A percentile compares a stretch with the other conserved stretches of the same genome.
Conservation (phyloP, 345 rosid species). For the Balakata baccata region DNA sequence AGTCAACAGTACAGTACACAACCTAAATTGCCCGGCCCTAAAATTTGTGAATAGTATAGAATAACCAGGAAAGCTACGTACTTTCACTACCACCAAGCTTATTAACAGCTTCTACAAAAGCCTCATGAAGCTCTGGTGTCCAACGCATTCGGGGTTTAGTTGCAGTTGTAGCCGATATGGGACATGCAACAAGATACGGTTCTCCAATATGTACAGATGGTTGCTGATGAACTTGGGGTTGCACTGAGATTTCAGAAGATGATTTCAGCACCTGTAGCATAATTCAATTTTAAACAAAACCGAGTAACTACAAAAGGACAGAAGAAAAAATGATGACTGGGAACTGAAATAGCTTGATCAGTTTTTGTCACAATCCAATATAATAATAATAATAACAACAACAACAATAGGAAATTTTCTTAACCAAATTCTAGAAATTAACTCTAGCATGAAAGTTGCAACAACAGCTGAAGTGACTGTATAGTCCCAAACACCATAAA, state of each 20-base stretch:
- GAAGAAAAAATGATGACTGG: neutral
- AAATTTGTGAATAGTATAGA: constrained; percentile 9
- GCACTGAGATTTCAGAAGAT: constrained; percentile 31
- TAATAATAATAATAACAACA: no score
- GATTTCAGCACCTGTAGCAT: constrained; percentile 31
- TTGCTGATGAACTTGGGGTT: constrained; percentile 37
- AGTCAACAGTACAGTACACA: constrained; percentile 10
- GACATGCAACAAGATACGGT: constrained; percentile 25
- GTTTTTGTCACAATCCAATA: neutral
- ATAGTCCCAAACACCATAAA: neutral
- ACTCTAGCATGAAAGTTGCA: neutral
- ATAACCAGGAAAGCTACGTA: constrained; percentile 35
- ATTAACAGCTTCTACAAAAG: constrained; percentile 86
- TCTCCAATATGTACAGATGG: constrained; percentile 39
- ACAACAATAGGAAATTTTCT: neutral
- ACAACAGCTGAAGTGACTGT: neutral
- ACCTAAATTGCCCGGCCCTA: constrained; percentile 10
- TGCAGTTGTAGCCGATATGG: constrained; percentile 33
- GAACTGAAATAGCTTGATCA: constrained; percentile 2
- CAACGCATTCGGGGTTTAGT: constrained; percentile 84
- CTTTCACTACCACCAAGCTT: constrained; percentile 88
- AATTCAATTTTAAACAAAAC: neutral
- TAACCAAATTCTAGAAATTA: neutral
- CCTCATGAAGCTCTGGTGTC: constrained; percentile 94
- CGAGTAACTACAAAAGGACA: neutral